Base-by-base conservation (phyloP, 1,139 yeast species). In the Suhomyces kunorum region DNA sequence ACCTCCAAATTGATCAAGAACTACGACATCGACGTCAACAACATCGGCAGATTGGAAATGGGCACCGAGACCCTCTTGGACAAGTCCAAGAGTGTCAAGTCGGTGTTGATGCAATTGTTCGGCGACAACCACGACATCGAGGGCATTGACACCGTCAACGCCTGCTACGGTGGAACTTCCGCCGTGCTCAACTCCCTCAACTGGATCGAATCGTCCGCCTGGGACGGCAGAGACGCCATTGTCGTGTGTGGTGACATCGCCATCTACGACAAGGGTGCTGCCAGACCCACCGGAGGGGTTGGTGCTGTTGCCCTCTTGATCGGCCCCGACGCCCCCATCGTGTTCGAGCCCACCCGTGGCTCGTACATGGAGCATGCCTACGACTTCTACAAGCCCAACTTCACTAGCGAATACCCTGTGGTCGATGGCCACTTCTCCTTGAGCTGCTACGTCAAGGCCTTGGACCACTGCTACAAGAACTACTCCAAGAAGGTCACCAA, bases 261-360 rank as follows among this genome's bases (percentile, higher is more conserved):
- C 61, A 85, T 94, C 55, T 94, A 94, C 69, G 89, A 92, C 55
- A 80, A 90, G 71, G 98, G 98, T 63, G 85, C 95, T 36, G 99
- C 99, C 42, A 84, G 99, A 75, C 98, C 99, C 58, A 92, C 98
- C 44, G 99, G 99, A 64, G 99, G 99, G 70, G 98, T 95, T 45
- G 99, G 99, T 59, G 80, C 95, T 40, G 95, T 92, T 45, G 99
- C 99, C 37, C 59, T 94, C 62, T 81, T 87, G 64, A 86, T 94
- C 59, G 99, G 99, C 39, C 96, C 98, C 41, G 96, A 94, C 61
- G 98, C 98, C 32, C 98, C 98, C 52, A 78, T 94, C 55, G 97
- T 87, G 34, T 82, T 94, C 56, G 98, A 92, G 58, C 68, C 84
- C 39, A 78, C 81, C 45, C 87, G 95, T 70, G 98, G 98, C 49